These are phyloP conservation scores for Talaromyces proteolyticus DNA, from an alignment of 495 filamentous ascomycete genomes.

Conservation along the genomic window DNA sequence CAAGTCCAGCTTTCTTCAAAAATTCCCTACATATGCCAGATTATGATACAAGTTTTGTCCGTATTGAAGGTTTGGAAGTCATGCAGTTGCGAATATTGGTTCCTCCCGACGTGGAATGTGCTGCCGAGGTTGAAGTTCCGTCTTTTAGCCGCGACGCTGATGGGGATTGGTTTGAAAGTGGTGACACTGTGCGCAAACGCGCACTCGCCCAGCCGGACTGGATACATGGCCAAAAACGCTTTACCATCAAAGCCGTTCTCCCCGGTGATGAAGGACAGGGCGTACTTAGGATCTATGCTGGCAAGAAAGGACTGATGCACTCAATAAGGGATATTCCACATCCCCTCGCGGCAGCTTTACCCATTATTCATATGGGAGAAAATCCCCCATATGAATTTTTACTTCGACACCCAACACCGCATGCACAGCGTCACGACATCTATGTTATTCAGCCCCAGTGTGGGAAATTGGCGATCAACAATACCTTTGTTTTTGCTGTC, in stretches of 20 bases:
- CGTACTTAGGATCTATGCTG: constrained; percentile 88
- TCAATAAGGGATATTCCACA: constrained; percentile 92
- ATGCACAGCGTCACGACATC: constrained; percentile 92
- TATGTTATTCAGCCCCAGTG: constrained; percentile 97
- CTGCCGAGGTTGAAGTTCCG: constrained; percentile 85
- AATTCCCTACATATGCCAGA: constrained; percentile 70
- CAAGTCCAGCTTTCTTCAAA: constrained; percentile 85
- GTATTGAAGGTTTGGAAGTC: constrained; percentile 87
- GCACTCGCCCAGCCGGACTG: constrained; percentile 90
- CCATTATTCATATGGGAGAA: constrained; percentile 81
- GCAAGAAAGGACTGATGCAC: constrained; percentile 91
- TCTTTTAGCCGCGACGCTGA: constrained; percentile 76
- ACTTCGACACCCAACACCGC: constrained; percentile 89
- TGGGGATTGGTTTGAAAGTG: constrained; percentile 90
- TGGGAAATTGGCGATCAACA: constrained; percentile 76
- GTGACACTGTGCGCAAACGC: constrained; percentile 77
- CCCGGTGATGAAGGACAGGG: constrained; percentile 87
- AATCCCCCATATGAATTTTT: constrained; percentile 94
- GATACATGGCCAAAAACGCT: constrained; percentile 79
- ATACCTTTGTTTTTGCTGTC: constrained; percentile 95
- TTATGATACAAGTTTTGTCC: constrained; percentile 82
- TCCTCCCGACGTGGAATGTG: constrained; percentile 83
- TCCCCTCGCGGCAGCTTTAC: constrained; percentile 83
- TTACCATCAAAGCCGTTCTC: constrained; percentile 85
- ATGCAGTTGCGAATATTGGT: constrained; percentile 83